Percentiles rank a stretch among this genome's conserved stretches.
Evolutionary conservation across 305 asterid genomes (phyloP).

Genomic region (Stenogyne calaminthoides): DNA sequence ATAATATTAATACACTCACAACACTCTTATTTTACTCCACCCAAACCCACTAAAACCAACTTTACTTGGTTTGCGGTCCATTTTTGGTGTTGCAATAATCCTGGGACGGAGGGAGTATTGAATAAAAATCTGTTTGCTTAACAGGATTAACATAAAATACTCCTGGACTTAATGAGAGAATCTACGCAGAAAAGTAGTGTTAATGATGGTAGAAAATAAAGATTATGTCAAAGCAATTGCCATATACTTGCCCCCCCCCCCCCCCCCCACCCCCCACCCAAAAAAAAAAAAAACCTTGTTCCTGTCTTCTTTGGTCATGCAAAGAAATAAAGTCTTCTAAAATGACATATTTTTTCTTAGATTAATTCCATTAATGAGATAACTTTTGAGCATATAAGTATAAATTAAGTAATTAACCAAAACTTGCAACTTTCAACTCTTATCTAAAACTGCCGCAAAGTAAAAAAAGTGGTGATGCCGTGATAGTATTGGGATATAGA

Average conservation of each 20-base stretch:
- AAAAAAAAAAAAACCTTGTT: background rate
- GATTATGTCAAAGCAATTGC: background rate
- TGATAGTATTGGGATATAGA: background rate
- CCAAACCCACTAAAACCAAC: too few species aligned
- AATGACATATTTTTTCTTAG: background rate
- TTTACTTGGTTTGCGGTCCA: too few species aligned
- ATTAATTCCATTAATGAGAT: background rate
- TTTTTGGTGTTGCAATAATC: too few species aligned
- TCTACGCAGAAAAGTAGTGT: conserved; percentile 1
- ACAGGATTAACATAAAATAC: conserved; percentile 3
- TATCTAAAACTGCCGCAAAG: background rate
- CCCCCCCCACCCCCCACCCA: too few species aligned
- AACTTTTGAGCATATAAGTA: background rate
- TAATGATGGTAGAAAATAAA: conserved; percentile 3
- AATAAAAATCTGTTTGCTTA: conserved; percentile 11
- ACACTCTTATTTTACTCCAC: too few species aligned
- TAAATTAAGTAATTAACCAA: background rate
- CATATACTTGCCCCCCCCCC: background rate
- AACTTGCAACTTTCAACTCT: background rate
- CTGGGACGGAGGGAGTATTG: too few species aligned
- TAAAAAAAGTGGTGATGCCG: conserved; percentile 1
- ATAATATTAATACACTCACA: too few species aligned
- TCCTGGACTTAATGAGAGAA: conserved; percentile 2
- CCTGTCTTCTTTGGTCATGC: background rate
- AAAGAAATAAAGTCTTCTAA: background rate